Evolutionary conservation across 257 asterid genomes (phyloP).

Genomic region (Solanum paucissectum): DNA sequence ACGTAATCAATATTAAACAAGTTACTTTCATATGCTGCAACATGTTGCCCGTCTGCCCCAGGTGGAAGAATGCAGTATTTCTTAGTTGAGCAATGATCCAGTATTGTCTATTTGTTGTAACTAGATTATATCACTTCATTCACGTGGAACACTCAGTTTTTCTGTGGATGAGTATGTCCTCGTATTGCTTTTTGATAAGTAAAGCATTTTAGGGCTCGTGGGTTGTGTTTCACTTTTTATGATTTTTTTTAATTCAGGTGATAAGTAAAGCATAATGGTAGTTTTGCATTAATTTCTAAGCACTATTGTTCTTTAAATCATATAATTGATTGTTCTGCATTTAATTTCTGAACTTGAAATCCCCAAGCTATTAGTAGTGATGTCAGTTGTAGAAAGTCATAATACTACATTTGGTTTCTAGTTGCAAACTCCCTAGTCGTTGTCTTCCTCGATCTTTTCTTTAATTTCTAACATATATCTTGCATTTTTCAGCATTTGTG

Average conservation of each 20-base stretch:
- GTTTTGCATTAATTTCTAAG: neutral
- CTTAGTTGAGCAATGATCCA: neutral
- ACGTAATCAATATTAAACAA: neutral
- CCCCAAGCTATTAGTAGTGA: neutral
- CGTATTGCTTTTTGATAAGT: neutral
- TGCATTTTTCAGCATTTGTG: slow-evolving; percentile 63
- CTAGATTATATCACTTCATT: neutral
- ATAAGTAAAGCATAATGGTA: neutral
- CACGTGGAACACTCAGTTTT: neutral
- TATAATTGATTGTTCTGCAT: neutral
- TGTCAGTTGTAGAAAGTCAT: neutral
- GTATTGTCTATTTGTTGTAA: neutral
- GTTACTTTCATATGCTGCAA: neutral
- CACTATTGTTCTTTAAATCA: neutral
- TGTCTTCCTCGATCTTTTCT: neutral
- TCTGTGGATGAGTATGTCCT: neutral
- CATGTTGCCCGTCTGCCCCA: neutral
- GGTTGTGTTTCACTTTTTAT: neutral
- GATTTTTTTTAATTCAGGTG: neutral
- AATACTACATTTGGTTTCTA: neutral
- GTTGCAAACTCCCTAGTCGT: neutral
- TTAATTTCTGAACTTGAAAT: neutral
- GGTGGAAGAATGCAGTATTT: neutral
- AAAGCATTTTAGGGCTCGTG: neutral
- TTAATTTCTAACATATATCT: slow-evolving; percentile 3